Evolutionary conservation across 1,284 basidiomycete species (phyloP).

Genomic region (Sanguinoderma infundibulare): DNA sequence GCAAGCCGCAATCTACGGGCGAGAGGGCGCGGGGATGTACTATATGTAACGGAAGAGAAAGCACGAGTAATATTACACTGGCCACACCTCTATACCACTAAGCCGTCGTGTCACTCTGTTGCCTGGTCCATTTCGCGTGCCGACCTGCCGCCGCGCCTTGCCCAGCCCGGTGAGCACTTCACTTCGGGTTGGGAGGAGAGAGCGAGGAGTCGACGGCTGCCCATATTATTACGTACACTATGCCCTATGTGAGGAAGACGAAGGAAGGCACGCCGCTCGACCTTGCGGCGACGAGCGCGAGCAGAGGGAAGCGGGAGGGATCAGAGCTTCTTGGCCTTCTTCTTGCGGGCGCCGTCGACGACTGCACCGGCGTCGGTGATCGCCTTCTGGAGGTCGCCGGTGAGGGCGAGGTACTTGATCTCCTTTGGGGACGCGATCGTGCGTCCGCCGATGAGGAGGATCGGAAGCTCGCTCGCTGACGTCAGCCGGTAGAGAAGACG

Average conservation of each 20-base stretch:
- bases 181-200: slow-evolving; percentile 7
- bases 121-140: slow-evolving; percentile 12
- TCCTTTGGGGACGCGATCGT: slow-evolving; percentile 60
- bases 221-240: slow-evolving; percentile 14
- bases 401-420: slow-evolving; percentile 53
- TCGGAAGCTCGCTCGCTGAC: slow-evolving; percentile 58
- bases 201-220: slow-evolving; percentile 9
- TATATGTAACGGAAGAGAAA: not conserved
- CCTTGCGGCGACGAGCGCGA: not conserved
- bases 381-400: slow-evolving; percentile 55
- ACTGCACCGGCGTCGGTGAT: slow-evolving; percentile 63
- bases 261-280: not conserved
- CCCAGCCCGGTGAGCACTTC: slow-evolving; percentile 23
- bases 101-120: slow-evolving; percentile 3
- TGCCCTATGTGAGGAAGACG: slow-evolving; percentile 3
- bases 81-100: slow-evolving; percentile 24
- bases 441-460: slow-evolving; percentile 71
- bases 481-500: slow-evolving; percentile 63
- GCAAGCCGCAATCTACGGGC: not conserved
- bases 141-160: slow-evolving; percentile 11
- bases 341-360: slow-evolving; percentile 58
- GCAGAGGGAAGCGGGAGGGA: not conserved
- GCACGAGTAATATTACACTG: slow-evolving; percentile 12
- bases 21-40: not conserved
- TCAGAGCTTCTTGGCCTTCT: slow-evolving; percentile 45